A percentile compares a stretch with the other conserved stretches of the same genome.
phyloP scores from a whole-genome alignment of 2,329 filamentous ascomycete genomes.

The Camillea tinctor region DNA sequence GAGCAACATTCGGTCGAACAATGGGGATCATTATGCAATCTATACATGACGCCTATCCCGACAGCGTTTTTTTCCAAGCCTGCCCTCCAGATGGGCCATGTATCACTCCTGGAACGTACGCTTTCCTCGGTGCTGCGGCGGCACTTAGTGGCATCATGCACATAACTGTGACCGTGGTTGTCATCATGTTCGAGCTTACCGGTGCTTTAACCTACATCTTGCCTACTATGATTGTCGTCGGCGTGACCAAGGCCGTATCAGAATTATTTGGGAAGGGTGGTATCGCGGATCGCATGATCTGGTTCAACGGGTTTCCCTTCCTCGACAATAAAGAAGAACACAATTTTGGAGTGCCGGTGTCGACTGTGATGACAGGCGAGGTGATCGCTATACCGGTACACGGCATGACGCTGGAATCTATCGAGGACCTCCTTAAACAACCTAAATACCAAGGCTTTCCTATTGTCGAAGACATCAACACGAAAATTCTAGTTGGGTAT shows the following conservation, averaged over 20 bases:
- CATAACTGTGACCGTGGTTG: constrained; percentile 91
- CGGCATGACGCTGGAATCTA: constrained; percentile 71
- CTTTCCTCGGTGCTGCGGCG: constrained; percentile 88
- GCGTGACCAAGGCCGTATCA: constrained; percentile 89
- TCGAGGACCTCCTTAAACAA: constrained; percentile 73
- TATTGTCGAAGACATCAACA: constrained; percentile 72
- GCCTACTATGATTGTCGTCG: constrained; percentile 98
- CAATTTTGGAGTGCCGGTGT: constrained; percentile 92
- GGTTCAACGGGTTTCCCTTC: constrained; percentile 96
- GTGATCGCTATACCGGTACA: constrained; percentile 71
- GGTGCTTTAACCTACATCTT: constrained; percentile 97
- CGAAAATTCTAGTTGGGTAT: constrained; percentile 79
- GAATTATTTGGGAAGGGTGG: constrained; percentile 93
- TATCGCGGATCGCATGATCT: constrained; percentile 97
- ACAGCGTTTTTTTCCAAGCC: constrained; percentile 80
- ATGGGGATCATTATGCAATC: constrained; percentile 94
- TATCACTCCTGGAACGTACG: constrained; percentile 96
- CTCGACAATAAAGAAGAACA: constrained; percentile 97
- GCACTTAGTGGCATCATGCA: constrained; percentile 97
- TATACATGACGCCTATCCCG: constrained; percentile 79
- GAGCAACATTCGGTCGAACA: constrained; percentile 88
- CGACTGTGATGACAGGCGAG: constrained; percentile 79
- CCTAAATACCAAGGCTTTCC: constrained; percentile 92
- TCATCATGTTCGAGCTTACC: constrained; percentile 99
- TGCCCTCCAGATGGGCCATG: constrained; percentile 91